These are phyloP conservation scores for Brassica rapa DNA, from an alignment of 345 rosid genomes.

Conservation along the genomic window DNA sequence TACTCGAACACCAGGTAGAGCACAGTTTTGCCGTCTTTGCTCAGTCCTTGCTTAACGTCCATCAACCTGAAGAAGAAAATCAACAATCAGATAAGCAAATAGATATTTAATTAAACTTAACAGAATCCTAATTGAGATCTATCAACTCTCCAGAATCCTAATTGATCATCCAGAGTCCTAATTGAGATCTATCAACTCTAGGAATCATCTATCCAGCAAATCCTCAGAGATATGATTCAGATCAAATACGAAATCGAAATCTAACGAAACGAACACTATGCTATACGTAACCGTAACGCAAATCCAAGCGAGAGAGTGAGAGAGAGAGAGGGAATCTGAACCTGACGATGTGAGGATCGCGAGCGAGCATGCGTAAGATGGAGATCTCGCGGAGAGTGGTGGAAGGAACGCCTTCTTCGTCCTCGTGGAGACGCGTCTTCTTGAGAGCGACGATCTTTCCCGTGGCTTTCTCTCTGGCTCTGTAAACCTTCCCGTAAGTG, in stretches of 20 bases:
- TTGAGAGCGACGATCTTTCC: slow-evolving; percentile 92
- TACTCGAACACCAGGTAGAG: slow-evolving; percentile 89
- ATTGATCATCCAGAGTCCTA: not conserved
- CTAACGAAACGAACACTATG: not conserved
- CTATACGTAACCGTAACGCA: not conserved
- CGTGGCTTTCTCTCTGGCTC: slow-evolving; percentile 92
- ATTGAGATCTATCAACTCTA: not conserved
- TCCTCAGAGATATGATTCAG: slow-evolving; percentile 1
- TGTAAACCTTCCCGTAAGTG: slow-evolving; percentile 93
- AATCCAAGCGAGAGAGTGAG: not conserved
- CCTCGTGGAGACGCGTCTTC: slow-evolving; percentile 98
- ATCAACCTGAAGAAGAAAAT: slow-evolving; percentile 50
- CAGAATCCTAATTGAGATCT: too few relatives aligned
- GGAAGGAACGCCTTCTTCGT: slow-evolving; percentile 98
- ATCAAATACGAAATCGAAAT: slow-evolving; percentile 13
- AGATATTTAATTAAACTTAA: not conserved
- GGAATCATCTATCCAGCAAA: not conserved
- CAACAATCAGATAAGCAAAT: slow-evolving; percentile 3
- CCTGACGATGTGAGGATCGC: slow-evolving; percentile 91
- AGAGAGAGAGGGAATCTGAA: not conserved
- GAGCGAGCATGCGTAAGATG: slow-evolving; percentile 95
- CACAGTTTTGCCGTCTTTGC: slow-evolving; percentile 89
- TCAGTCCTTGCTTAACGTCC: slow-evolving; percentile 92
- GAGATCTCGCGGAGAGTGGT: slow-evolving; percentile 99
- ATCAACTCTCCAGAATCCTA: too few relatives aligned